Base-by-base conservation (phyloP, 805 yeast genomes). In the Monosporozyma aerobia region DNA sequence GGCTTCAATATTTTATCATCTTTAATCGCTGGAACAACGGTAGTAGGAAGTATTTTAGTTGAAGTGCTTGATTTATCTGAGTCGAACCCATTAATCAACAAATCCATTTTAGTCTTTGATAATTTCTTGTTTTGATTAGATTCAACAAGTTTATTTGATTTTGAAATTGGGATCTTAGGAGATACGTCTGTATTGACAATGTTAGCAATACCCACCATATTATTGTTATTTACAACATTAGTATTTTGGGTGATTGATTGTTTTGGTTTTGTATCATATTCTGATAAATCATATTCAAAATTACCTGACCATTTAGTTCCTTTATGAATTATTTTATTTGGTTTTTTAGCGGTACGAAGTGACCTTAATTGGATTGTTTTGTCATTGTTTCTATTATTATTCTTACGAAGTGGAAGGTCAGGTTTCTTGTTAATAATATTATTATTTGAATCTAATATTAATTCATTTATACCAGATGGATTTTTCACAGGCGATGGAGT, bases 261-360 rank as follows among this genome's bases (percentile, higher is more conserved):
- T 10, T 33, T 35, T 39, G 57, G 57, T 14, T 52, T 47, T 37
- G 53, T 46, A 49, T 54, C 51, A 35, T 52, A 51, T 49, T 55
- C 56, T 33, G 66, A 54, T 4, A 61, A 48, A 51, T 65, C 68
- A 47, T 66, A 67, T 48, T 64, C 65, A 39, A 65, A 61, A 40
- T 62, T 59, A 2, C 57, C 68, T 2, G 64, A 59, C 70, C 70
- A 67, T 27, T 53, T 56, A 3, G 60, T 58, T 3, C 64, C 63
- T 37, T 40, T 53, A 7, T 30, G 16, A 30, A 30, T 29, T 11
- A 25, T 16, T 30, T 29, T 19, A 16, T 35, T 47, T 32, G 19
- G 8, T 33, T 51, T 44, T 9, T 39, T 41, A 6, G 13, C 19
- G 8, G 27, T 41, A 16, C 11, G 14, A n/a, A n/a, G 29, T 11